Base-by-base conservation (phyloP, 352 stramenopile genomes). In the Phytophthora nicotianae region DNA sequence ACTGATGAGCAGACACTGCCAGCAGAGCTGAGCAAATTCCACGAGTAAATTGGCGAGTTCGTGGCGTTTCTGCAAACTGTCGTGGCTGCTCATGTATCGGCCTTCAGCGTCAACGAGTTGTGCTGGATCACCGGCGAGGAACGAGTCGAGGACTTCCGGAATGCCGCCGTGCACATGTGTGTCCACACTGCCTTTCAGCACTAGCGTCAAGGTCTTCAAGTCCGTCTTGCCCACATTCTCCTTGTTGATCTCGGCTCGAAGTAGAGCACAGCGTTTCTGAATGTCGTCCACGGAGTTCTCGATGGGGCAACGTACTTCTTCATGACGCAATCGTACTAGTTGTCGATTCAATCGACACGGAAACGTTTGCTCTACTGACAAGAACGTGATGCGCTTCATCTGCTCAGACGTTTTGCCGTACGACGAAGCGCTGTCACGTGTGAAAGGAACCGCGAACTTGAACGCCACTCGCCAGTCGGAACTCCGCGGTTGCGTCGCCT, bases 261-360 rank as follows among this genome's bases (percentile, higher is more conserved):
- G 62, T 51, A 90, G 26, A 0, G 49, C 40, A 19, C 77, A 89
- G 7, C 85, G 83, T 51, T 89, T 91, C 9, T 58, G 64, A 38
- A 94, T 88, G 53, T 94, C 85, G 60, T 91, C 85, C 66, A 90
- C 90, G 19, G 85, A 73, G 16, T 81, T 92, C 1, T 91, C 83
- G 7, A 94, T 85, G 7, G 85, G 85, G 43, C 85, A 85, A 1
- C 76, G 74, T 7, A 88, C 24, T 40, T 81, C 40, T 38, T 93
- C 83, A 23, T 68, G 56, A 10, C 75, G 61, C 5, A 42, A 19
- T 4, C 56, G 32, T 0, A 92, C 79, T 7, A 64, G 38, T 45
- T 91, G 85, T 2, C 83, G 72, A 14, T 62, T 82, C 14, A 84
- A 59, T 9, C 71, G 50, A 32, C 75, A 88, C 1, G 83, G 85